Evolutionary conservation across 2,329 filamentous ascomycete genomes (phyloP).

Genomic region (Dendrostoma leiphaemia): DNA sequence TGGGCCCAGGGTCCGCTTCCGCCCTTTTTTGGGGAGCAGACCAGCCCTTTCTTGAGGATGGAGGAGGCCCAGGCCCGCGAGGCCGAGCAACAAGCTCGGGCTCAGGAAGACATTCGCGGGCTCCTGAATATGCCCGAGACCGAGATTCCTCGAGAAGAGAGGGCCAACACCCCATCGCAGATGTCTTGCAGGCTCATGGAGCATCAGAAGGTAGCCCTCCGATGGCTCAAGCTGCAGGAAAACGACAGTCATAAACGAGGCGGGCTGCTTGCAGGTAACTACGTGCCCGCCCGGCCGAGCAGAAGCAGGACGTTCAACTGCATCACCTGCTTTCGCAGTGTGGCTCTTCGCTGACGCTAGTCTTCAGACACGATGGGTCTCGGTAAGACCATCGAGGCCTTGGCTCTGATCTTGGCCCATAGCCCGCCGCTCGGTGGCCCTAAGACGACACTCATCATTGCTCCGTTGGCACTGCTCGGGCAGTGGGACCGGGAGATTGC

Average conservation of each 20-base stretch:
- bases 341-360: neutral
- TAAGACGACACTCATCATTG: conserved; percentile 73
- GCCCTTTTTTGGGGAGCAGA: neutral
- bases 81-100: too few species aligned
- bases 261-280: conserved; percentile 15
- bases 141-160: conserved; percentile 20
- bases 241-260: conserved; percentile 1
- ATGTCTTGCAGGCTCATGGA: conserved; percentile 19
- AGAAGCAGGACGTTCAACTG: too few species aligned
- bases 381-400: conserved; percentile 84
- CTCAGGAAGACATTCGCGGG: conserved; percentile 16
- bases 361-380: conserved; percentile 82
- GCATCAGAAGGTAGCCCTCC: conserved; percentile 11
- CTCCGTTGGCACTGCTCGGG: conserved; percentile 82
- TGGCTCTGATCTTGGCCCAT: conserved; percentile 68
- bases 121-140: conserved; percentile 22
- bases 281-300: too few species aligned
- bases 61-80: neutral
- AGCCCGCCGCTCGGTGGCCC: conserved; percentile 26
- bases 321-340: neutral
- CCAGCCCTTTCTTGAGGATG: too few species aligned
- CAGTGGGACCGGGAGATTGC: conserved; percentile 83
- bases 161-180: conserved; percentile 20
- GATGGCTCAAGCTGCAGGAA: conserved; percentile 9
- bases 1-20: neutral